Conservation (phyloP, 2,329 filamentous ascomycete species). For the Aureobasidium pullulans region DNA sequence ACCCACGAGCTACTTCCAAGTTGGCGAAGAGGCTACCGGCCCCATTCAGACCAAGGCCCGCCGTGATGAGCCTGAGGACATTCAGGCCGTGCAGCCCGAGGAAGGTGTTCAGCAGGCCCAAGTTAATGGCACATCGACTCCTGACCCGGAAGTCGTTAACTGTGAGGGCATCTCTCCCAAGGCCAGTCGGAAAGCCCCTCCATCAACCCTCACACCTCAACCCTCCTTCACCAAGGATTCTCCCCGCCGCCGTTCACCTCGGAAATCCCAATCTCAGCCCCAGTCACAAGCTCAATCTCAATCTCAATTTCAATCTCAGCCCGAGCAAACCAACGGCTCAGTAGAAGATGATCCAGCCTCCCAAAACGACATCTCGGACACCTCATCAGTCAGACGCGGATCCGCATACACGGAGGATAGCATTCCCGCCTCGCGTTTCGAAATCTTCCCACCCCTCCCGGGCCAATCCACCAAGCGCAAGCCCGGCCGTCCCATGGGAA, state of each 20-base stretch:
- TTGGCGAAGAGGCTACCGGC: slow-evolving; percentile 30
- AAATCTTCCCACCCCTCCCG: slow-evolving; percentile 66
- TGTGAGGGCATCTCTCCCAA: slow-evolving; percentile 4
- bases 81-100: slow-evolving; percentile 33
- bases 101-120: slow-evolving; percentile 36
- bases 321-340: slow-evolving; percentile 23
- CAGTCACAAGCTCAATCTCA: too few species aligned
- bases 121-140: slow-evolving; percentile 8
- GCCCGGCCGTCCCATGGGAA: slow-evolving; percentile 23
- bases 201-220: slow-evolving; percentile 22
- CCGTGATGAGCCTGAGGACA: slow-evolving; percentile 61
- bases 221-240: slow-evolving; percentile 21
- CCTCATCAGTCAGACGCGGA: slow-evolving; percentile 4
- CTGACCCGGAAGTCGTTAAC: background rate
- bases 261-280: slow-evolving; percentile 17
- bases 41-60: slow-evolving; percentile 75
- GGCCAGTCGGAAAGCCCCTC: slow-evolving; percentile 5
- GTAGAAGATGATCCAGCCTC: background rate
- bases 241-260: slow-evolving; percentile 24
- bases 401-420: slow-evolving; percentile 11
- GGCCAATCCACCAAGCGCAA: slow-evolving; percentile 33
- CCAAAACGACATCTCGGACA: background rate
- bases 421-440: slow-evolving; percentile 66
- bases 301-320: slow-evolving; percentile 11
- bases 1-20: slow-evolving; percentile 29